Evolutionary conservation across 805 yeast genomes (phyloP), one percentile per base, ranked within the genome.

Genomic region (Kodamaea leandrae): DNA sequence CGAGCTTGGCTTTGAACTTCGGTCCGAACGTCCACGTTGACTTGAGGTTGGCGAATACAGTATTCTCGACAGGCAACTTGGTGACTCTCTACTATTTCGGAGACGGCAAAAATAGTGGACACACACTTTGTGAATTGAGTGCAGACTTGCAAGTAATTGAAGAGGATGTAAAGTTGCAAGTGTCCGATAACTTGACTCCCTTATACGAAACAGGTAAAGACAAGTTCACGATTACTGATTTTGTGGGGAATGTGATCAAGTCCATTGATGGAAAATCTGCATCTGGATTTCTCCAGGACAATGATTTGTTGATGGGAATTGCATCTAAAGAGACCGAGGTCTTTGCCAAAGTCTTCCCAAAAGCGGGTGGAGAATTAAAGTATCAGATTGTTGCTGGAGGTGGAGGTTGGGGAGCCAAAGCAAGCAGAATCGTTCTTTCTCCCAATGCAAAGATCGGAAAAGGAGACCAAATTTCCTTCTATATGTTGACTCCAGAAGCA

Each of bases 341-440:
- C 1, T 70, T 56, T 44, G 72, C 64, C 6, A 64, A 63, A 43
- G 24, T 70, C 10, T 49, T 47, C 40, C 43, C 51, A 18, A 44
- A 32, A 14, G 44, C 41, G 5, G 39, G 46, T 12, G 46, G 51
- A 40, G 46, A 41, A 27, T 52, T 58, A 3, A 63, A 71, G 40
- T 74, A 63, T 55, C 74, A 76, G 52, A 80, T 83, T 15, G 68
- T 79, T 25, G 89, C 86, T 4, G 89, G 89, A 3, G 89, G 89
- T 2, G 83, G 87, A 2, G 80, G 82, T 2, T 83, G 88, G 88
- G 86, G 87, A 1, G 77, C 80, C 20, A 76, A 82, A 42, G 80
- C 84, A 2, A 76, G 76, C 24, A 76, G 80, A 55, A 65, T 83
- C n/a, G 89, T 79, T 1, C 55, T 83, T 9, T 83, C 83, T 20